Conservation (phyloP, 768 basidiomycete species). For the Pisolithus microcarpus region DNA sequence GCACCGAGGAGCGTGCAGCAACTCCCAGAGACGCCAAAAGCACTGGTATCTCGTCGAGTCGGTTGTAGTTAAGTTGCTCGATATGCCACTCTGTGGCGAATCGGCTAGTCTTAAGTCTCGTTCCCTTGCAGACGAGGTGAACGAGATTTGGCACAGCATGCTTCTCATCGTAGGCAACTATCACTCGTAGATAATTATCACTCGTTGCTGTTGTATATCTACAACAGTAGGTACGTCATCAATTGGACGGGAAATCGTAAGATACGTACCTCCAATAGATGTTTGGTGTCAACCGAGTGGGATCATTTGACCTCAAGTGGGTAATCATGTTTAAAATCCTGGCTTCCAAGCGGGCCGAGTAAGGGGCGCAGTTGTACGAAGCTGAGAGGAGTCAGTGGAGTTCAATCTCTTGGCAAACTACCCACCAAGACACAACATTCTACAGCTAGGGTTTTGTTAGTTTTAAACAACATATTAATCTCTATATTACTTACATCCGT, state of each 20-base stretch:
- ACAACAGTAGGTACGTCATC: not conserved
- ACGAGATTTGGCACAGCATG: constrained; percentile 14
- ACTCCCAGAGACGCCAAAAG: constrained; percentile 18
- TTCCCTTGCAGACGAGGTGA: constrained; percentile 16
- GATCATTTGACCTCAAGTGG: constrained; percentile 2
- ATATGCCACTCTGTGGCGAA: constrained; percentile 11
- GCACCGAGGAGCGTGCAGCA: constrained; percentile 9
- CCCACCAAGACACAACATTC: constrained; percentile 42
- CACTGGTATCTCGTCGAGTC: constrained; percentile 23
- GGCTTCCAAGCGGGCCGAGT: constrained; percentile 1
- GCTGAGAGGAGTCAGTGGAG: constrained; percentile 15
- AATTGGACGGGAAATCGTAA: not conserved
- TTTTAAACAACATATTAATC: not conserved
- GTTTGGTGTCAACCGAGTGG: not conserved
- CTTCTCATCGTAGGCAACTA: constrained; percentile 6
- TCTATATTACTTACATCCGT: constrained; percentile 36
- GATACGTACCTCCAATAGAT: constrained; percentile 9
- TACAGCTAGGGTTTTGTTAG: constrained; percentile 31
- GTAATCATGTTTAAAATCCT: constrained; percentile 3
- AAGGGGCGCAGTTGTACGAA: constrained; percentile 26
- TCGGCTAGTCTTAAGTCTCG: not conserved
- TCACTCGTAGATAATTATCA: constrained; percentile 7
- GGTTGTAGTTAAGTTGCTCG: constrained; percentile 25
- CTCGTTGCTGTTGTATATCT: not conserved
- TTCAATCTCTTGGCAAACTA: constrained; percentile 3